Evolutionary conservation across 1,284 basidiomycete genomes (phyloP).

Genomic region (Puccinia novopanici): DNA sequence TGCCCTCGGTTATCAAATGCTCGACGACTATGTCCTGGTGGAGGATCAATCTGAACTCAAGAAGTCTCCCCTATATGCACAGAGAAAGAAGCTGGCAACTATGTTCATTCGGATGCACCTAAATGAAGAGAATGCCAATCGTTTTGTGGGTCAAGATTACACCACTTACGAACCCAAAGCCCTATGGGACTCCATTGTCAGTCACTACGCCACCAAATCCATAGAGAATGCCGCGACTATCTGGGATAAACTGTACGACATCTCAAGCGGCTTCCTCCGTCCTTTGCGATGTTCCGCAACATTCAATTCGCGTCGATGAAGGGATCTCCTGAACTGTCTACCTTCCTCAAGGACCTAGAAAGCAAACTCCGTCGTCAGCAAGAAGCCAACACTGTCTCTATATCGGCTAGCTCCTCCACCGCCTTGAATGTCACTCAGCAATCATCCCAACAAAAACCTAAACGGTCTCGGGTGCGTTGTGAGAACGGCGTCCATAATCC

Average conservation of each 20-base stretch:
- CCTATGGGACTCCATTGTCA: background rate
- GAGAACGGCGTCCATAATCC: background rate
- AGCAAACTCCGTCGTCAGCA: background rate
- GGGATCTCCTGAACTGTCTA: background rate
- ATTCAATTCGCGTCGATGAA: background rate
- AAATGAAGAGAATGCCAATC: background rate
- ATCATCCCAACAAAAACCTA: background rate
- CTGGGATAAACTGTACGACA: background rate
- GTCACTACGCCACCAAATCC: slow-evolving; percentile 9
- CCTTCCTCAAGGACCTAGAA: slow-evolving; percentile 3
- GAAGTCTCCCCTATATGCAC: background rate
- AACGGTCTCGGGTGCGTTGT: background rate
- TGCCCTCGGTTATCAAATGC: background rate
- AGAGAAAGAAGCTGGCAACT: background rate
- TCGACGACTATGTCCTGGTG: background rate
- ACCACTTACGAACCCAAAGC: background rate
- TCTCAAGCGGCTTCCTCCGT: background rate
- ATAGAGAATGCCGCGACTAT: background rate
- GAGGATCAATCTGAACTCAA: background rate
- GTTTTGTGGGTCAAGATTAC: background rate
- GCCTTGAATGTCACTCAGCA: background rate
- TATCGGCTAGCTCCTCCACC: background rate
- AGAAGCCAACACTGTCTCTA: background rate
- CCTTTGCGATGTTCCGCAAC: background rate
- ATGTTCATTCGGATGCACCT: background rate